phyloP scores from a whole-genome alignment of 495 filamentous ascomycete genomes.

The Penicillium steckii region DNA sequence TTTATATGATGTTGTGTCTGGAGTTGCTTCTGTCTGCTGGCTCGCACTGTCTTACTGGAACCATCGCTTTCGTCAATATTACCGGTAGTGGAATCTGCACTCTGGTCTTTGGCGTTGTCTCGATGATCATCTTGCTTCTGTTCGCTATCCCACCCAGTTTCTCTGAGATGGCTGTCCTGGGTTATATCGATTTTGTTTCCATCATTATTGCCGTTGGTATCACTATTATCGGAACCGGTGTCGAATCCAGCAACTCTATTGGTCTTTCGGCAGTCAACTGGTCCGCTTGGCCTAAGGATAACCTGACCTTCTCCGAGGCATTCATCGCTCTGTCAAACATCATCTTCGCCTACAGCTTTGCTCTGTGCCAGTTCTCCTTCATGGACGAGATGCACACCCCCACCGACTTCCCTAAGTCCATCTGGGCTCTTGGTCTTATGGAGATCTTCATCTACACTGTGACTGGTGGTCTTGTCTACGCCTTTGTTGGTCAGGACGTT shows the following conservation, averaged over 20 bases:
- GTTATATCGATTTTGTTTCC: conserved; percentile 58
- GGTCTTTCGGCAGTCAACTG: conserved; percentile 29
- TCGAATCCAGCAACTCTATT: conserved; percentile 32
- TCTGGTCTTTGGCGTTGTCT: conserved; percentile 58
- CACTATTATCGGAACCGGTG: conserved; percentile 60
- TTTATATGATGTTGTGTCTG: conserved; percentile 53
- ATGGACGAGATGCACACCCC: conserved; percentile 70
- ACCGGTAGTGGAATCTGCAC: conserved; percentile 57
- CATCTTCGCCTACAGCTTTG: conserved; percentile 60
- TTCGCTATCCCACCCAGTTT: conserved; percentile 55
- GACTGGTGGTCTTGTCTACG: conserved; percentile 62
- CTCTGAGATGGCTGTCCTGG: conserved; percentile 50
- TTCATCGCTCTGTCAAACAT: conserved; percentile 65
- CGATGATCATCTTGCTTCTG: conserved; percentile 54
- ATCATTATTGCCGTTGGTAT: conserved; percentile 61
- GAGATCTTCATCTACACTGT: conserved; percentile 64
- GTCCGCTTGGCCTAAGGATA: conserved; percentile 25
- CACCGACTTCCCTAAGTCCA: conserved; percentile 55
- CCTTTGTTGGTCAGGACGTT: conserved; percentile 60
- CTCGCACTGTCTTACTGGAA: conserved; percentile 66
- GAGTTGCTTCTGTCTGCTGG: conserved; percentile 65
- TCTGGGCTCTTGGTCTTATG: conserved; percentile 52
- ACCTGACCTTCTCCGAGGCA: conserved; percentile 21
- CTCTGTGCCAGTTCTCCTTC: conserved; percentile 64
- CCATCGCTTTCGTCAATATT: conserved; percentile 60